phyloP scores from a whole-genome alignment of 768 basidiomycete genomes.

The Exidia glandulosa region DNA sequence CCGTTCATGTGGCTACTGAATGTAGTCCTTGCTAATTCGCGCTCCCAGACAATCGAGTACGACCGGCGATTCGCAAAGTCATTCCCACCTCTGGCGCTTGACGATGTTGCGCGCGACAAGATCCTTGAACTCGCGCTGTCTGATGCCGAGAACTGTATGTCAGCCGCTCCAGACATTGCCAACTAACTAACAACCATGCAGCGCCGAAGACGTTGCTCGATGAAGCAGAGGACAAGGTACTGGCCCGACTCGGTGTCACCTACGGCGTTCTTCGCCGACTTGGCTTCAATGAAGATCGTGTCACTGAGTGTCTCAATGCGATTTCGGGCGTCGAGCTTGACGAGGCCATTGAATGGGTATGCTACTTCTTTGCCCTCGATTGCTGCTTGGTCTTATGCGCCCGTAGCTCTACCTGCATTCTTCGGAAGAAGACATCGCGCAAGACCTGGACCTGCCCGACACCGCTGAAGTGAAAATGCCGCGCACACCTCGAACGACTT shows the following conservation, averaged over 20 bases:
- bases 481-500: conserved; percentile 2
- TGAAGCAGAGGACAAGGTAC: conserved; percentile 58
- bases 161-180: no score
- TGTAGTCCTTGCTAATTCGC: background rate
- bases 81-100: conserved; percentile 52
- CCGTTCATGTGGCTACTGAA: conserved; percentile 2
- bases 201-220: conserved; percentile 20
- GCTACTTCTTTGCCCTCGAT: conserved; percentile 11
- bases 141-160: conserved; percentile 8
- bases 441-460: conserved; percentile 9
- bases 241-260: conserved; percentile 62
- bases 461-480: background rate
- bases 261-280: conserved; percentile 72
- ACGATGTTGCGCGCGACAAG: conserved; percentile 43
- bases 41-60: conserved; percentile 58
- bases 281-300: conserved; percentile 59
- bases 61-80: conserved; percentile 65
- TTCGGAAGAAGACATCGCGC: conserved; percentile 43
- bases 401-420: conserved; percentile 56
- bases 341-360: conserved; percentile 84
- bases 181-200: no score
- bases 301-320: conserved; percentile 57
- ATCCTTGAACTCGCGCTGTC: conserved; percentile 41
- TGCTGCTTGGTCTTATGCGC: background rate
- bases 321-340: conserved; percentile 69